Evolutionary conservation across 192 early-diverging fungal species (phyloP).

Genomic region (Umbelopsis vinacea): DNA sequence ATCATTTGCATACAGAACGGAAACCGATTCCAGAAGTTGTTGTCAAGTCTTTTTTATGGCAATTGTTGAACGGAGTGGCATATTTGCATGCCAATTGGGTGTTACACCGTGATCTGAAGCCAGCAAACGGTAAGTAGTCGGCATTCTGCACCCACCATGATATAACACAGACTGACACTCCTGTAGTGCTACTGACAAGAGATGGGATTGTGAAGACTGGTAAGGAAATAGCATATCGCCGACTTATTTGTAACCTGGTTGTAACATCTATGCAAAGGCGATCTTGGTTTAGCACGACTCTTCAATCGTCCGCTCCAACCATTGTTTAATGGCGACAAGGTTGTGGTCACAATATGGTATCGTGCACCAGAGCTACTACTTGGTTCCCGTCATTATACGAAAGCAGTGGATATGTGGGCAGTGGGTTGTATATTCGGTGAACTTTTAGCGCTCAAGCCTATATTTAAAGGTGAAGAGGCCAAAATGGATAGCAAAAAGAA

Average conservation of each 20-base stretch:
- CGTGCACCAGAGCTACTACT: slow-evolving; percentile 91
- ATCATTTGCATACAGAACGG: slow-evolving; percentile 78
- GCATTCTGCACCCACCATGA: background rate
- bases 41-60: slow-evolving; percentile 88
- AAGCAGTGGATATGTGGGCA: slow-evolving; percentile 78
- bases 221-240: slow-evolving; percentile 23
- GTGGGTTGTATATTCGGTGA: slow-evolving; percentile 96
- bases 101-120: slow-evolving; percentile 92
- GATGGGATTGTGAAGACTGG: slow-evolving; percentile 90
- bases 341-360: slow-evolving; percentile 98
- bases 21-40: slow-evolving; percentile 83
- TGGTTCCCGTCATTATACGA: slow-evolving; percentile 88
- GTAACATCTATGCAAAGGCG: slow-evolving; percentile 54
- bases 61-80: slow-evolving; percentile 86
- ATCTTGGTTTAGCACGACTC: slow-evolving; percentile 88
- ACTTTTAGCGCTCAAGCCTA: slow-evolving; percentile 77
- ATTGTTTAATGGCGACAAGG: slow-evolving; percentile 82
- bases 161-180: background rate
- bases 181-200: slow-evolving; percentile 77
- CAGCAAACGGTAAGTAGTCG: slow-evolving; percentile 68
- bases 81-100: slow-evolving; percentile 88
- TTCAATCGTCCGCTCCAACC: slow-evolving; percentile 76
- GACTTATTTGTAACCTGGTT: background rate
- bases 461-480: slow-evolving; percentile 91
- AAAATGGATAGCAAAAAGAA: slow-evolving; percentile 83